Percentiles rank a stretch among this genome's conserved stretches.
These are phyloP conservation scores for Citrus maxima DNA, from an alignment of 345 rosid genomes.

Conservation along the genomic window DNA sequence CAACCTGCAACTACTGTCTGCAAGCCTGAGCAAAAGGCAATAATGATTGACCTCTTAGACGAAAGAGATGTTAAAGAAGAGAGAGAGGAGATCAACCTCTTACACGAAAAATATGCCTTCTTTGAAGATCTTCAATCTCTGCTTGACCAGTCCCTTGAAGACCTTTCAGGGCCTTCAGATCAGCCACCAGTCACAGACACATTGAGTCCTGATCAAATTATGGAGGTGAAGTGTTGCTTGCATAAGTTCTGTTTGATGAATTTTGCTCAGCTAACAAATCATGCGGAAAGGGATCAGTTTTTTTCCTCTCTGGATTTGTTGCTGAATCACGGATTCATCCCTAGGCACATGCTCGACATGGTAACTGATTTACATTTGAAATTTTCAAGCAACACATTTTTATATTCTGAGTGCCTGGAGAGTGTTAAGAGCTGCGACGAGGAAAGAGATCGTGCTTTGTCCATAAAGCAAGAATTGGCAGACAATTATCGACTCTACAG, in stretches of 20 bases:
- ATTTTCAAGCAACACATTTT: not conserved
- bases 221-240: not conserved
- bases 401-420: not conserved
- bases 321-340: not conserved
- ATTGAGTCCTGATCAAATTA: not conserved
- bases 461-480: not conserved
- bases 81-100: not conserved
- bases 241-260: not conserved
- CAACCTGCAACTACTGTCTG: no score
- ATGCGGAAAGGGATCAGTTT: not conserved
- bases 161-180: not conserved
- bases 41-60: no score
- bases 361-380: not conserved
- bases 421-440: not conserved
- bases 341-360: not conserved
- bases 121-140: not conserved
- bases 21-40: no score
- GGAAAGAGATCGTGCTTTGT: not conserved
- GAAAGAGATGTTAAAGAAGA: not conserved
- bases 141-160: not conserved
- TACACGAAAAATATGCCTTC: not conserved
- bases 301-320: conserved; percentile 2
- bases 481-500: not conserved
- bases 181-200: not conserved
- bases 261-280: not conserved